A percentile compares a stretch with the other conserved stretches of the same genome.
Evolutionary conservation across 345 rosid genomes (phyloP).

Genomic region (Excoecaria cochinchinensis): DNA sequence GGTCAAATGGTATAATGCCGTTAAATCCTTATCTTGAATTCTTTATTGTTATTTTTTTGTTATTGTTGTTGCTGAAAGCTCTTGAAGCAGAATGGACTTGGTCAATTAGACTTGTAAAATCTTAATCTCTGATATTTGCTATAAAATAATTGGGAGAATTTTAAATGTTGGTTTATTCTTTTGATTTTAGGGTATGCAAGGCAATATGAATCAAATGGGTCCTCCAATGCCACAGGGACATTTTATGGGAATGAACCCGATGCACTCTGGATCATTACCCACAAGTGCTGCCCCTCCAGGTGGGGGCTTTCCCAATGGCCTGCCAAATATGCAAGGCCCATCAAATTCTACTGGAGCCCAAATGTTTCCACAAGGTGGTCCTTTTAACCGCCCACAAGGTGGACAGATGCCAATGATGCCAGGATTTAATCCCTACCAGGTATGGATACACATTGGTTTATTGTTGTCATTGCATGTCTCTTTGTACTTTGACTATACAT

Average conservation of each 20-base stretch:
- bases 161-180: background rate
- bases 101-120: background rate
- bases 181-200: slow-evolving; percentile 72
- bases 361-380: slow-evolving; percentile 77
- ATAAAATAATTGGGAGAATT: background rate
- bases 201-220: slow-evolving; percentile 71
- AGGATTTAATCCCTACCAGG: slow-evolving; percentile 88
- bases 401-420: slow-evolving; percentile 83
- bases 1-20: slow-evolving; percentile 69
- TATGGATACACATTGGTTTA: slow-evolving; percentile 12
- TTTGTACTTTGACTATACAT: background rate
- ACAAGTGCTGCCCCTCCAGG: slow-evolving; percentile 48
- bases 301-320: slow-evolving; percentile 64
- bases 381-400: slow-evolving; percentile 71
- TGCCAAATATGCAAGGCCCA: slow-evolving; percentile 79
- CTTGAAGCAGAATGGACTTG: background rate
- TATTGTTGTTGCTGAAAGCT: background rate
- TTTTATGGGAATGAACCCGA: slow-evolving; percentile 74
- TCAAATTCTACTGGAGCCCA: slow-evolving; percentile 46
- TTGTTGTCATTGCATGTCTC: background rate
- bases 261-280: slow-evolving; percentile 58
- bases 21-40: background rate
- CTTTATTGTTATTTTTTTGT: background rate
- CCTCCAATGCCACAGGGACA: slow-evolving; percentile 78
- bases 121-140: background rate